phyloP scores from a whole-genome alignment of 208 protist genomes.

The Hexamita inflata region DNA sequence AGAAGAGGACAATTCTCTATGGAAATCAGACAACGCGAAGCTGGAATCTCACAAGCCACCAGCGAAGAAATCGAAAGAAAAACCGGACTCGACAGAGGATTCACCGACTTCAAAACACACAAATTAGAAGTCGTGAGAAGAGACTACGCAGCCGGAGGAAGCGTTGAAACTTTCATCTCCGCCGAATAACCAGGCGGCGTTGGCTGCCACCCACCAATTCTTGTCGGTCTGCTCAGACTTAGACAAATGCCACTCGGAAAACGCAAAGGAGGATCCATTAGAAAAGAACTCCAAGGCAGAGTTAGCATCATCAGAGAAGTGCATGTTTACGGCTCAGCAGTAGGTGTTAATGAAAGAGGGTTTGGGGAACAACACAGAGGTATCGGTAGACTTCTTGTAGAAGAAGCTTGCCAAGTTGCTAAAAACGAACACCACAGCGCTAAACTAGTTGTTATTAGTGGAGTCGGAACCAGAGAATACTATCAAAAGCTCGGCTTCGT shows the following conservation, averaged over 20 bases:
- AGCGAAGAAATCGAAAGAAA: neutral
- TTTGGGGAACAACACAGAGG: slow-evolving; percentile 35
- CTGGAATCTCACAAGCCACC: slow-evolving; percentile 29
- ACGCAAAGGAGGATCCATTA: neutral
- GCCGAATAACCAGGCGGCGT: slow-evolving; percentile 32
- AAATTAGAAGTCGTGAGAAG: slow-evolving; percentile 34
- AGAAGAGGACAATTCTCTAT: neutral
- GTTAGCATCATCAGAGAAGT: slow-evolving; percentile 39
- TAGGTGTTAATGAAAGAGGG: slow-evolving; percentile 9
- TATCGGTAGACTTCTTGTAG: slow-evolving; percentile 33
- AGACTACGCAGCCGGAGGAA: slow-evolving; percentile 33
- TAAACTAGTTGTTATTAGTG: slow-evolving; percentile 40
- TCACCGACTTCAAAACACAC: neutral
- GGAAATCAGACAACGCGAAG: slow-evolving; percentile 38
- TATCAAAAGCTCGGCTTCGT: slow-evolving; percentile 41
- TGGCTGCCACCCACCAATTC: neutral
- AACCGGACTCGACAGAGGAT: neutral
- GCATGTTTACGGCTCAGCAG: slow-evolving; percentile 41
- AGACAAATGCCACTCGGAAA: neutral
- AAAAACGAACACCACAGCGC: slow-evolving; percentile 33
- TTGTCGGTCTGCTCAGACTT: slow-evolving; percentile 36
- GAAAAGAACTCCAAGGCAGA: slow-evolving; percentile 15
- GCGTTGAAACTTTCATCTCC: slow-evolving; percentile 40
- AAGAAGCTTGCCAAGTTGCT: slow-evolving; percentile 40
- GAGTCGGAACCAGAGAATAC: slow-evolving; percentile 39